Percentiles rank a stretch among this genome's conserved stretches.
These are phyloP conservation scores for Aspergillus persii DNA, from an alignment of 2,329 filamentous ascomycete genomes.

Conservation along the genomic window DNA sequence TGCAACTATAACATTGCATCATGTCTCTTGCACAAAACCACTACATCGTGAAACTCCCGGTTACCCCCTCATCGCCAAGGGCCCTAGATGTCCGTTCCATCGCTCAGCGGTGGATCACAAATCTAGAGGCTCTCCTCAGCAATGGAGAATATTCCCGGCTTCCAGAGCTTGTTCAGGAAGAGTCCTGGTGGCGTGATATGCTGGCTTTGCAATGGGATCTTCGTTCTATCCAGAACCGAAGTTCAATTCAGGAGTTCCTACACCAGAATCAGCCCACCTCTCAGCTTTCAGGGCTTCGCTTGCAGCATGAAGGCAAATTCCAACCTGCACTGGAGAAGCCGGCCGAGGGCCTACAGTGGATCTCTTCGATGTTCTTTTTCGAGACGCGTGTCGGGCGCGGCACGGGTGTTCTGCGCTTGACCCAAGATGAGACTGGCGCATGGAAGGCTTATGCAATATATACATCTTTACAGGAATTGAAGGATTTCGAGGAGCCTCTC, in stretches of 20 bases:
- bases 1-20: background rate
- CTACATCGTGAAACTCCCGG: constrained; percentile 32
- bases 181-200: constrained; percentile 45
- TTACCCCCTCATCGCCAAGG: constrained; percentile 19
- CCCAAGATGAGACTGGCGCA: constrained; percentile 23
- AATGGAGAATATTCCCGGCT: constrained; percentile 17
- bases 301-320: constrained; percentile 34
- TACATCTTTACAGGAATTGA: constrained; percentile 38
- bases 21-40: constrained; percentile 21
- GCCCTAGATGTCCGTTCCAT: constrained; percentile 25
- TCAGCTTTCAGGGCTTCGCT: constrained; percentile 28
- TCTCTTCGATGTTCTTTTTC: constrained; percentile 42
- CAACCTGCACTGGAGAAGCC: constrained; percentile 29
- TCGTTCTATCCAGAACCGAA: constrained; percentile 33
- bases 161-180: constrained; percentile 31
- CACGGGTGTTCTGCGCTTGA: constrained; percentile 37
- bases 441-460: constrained; percentile 43
- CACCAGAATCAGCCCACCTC: constrained; percentile 23
- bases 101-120: constrained; percentile 33
- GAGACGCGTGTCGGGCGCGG: constrained; percentile 38
- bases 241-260: constrained; percentile 33
- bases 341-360: constrained; percentile 31
- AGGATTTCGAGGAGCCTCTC: constrained; percentile 33
- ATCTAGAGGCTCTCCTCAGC: constrained; percentile 25
- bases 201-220: constrained; percentile 42